Percentiles rank a stretch among this genome's conserved stretches.
phyloP scores from a whole-genome alignment of 2,329 filamentous ascomycete genomes.

The Verticillium zaregamsianum region DNA sequence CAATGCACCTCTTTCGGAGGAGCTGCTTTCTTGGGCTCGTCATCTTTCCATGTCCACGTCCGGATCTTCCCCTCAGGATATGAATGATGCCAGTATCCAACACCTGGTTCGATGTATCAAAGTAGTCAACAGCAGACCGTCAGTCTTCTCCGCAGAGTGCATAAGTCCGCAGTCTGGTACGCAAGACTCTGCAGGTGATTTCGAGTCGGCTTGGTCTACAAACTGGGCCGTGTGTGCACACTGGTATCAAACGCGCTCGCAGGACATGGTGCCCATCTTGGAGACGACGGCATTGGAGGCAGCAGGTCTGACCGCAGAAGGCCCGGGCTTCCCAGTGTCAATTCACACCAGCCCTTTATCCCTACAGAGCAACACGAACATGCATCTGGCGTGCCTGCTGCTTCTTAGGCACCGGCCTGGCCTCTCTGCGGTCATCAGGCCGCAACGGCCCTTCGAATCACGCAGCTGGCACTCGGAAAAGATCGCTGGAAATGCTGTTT shows the following conservation, averaged over 20 bases:
- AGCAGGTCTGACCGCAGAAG: background rate
- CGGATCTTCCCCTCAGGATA: background rate
- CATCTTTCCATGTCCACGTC: background rate
- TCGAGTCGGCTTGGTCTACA: background rate
- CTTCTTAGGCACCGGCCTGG: background rate
- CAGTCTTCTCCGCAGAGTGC: background rate
- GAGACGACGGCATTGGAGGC: background rate
- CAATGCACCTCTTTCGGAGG: background rate
- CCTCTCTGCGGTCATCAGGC: background rate
- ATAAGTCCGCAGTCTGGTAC: background rate
- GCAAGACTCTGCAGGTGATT: background rate
- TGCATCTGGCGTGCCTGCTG: background rate
- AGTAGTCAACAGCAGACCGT: background rate
- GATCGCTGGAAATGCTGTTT: conserved; percentile 20
- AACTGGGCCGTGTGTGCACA: background rate
- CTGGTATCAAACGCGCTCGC: background rate
- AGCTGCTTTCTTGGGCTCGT: background rate
- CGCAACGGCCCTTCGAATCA: conserved; percentile 6
- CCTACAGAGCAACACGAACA: background rate
- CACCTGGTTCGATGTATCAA: background rate
- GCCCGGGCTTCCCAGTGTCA: background rate
- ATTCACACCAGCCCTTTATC: background rate
- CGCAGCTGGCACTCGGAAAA: conserved; percentile 24
- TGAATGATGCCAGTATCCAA: background rate
- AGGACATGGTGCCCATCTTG: background rate